These are phyloP conservation scores for Pichia cactophila DNA, from an alignment of 1,139 yeast species.

Conservation along the genomic window DNA sequence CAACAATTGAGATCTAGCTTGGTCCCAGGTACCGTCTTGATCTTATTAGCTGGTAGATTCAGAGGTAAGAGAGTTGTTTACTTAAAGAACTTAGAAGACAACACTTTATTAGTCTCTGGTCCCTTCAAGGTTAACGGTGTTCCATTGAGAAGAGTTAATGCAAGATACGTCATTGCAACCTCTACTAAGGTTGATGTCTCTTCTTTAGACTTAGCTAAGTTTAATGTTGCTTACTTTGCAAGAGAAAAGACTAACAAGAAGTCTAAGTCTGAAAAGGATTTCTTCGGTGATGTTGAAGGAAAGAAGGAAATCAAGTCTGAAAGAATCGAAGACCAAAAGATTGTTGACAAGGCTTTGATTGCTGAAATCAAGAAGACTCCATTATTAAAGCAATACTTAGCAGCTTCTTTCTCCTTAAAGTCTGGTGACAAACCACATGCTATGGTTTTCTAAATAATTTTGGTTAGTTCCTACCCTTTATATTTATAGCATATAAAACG, in stretches of 20 bases:
- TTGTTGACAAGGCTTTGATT: constrained; percentile 89
- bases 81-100: constrained; percentile 97
- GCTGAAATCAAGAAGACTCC: constrained; percentile 97
- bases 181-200: constrained; percentile 82
- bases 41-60: constrained; percentile 99
- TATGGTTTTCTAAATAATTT: constrained; percentile 73
- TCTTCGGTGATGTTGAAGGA: constrained; percentile 77
- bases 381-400: constrained; percentile 94
- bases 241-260: constrained; percentile 83
- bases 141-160: constrained; percentile 98
- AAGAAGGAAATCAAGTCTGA: constrained; percentile 88
- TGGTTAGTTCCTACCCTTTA: constrained; percentile 11
- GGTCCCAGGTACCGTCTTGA: constrained; percentile 98
- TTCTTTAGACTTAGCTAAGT: constrained; percentile 82
- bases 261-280: constrained; percentile 87
- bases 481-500: constrained; percentile 9
- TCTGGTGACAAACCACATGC: constrained; percentile 99
- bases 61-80: constrained; percentile 99
- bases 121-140: constrained; percentile 99
- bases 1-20: constrained; percentile 95
- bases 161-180: constrained; percentile 98
- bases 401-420: constrained; percentile 95
- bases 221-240: constrained; percentile 94
- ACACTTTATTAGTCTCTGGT: constrained; percentile 96
- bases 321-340: constrained; percentile 97